Evolutionary conservation across 306 rosid species (phyloP).

Genomic region (Abrus precatorius): DNA sequence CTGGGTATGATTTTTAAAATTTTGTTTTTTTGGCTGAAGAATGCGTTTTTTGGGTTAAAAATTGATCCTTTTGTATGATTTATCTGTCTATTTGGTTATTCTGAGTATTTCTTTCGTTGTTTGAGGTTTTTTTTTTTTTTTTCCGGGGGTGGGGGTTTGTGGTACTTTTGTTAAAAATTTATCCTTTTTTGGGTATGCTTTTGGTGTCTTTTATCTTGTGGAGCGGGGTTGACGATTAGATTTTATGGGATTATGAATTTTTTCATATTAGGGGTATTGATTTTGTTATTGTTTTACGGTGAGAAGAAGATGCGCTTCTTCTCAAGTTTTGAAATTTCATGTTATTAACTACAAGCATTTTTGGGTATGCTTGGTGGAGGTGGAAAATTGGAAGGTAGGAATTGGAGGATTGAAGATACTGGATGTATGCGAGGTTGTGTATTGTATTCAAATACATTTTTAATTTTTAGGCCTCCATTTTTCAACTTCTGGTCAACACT

Average conservation of each 20-base stretch:
- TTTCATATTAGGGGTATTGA: background rate
- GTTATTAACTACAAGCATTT: background rate
- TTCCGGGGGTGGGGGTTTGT: background rate
- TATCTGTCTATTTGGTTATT: background rate
- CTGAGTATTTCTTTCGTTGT: background rate
- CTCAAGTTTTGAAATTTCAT: slow-evolving; percentile 8
- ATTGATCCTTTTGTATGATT: background rate
- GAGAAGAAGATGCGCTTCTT: background rate
- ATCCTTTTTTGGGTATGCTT: background rate
- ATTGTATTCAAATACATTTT: background rate
- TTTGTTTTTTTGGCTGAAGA: background rate
- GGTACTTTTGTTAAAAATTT: background rate
- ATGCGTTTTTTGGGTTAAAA: background rate
- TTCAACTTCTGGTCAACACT: slow-evolving; percentile 21
- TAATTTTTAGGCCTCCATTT: background rate
- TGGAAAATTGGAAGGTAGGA: slow-evolving; percentile 4
- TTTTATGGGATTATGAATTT: background rate
- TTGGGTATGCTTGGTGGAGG: slow-evolving; percentile 8
- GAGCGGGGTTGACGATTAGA: background rate
- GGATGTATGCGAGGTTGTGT: background rate
- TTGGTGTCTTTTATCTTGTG: background rate
- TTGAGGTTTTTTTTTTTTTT: background rate
- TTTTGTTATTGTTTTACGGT: slow-evolving; percentile 6
- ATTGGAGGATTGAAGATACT: background rate
- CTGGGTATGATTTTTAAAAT: background rate